Base-by-base conservation (phyloP, 805 yeast genomes). In the Yamadazyma scolyti region DNA sequence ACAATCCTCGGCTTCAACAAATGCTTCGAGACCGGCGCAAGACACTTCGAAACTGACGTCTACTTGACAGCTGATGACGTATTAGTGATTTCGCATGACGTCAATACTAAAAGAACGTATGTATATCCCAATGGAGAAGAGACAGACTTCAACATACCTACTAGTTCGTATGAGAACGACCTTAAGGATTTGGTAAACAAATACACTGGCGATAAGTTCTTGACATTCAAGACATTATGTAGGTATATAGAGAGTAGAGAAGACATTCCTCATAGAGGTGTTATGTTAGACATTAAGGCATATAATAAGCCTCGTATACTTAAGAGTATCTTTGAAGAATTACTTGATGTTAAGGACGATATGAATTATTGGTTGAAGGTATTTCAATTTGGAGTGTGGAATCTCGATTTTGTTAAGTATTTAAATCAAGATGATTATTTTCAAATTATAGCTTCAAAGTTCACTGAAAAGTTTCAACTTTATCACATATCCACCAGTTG, bases 301-400 rank as follows among this genome's bases (percentile, higher is more conserved):
- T 47, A 49, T n/a, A 65, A 65, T 36, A 65, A 65, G n/a, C 49
- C 65, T 12, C 52, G 44, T 26, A 29, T 65, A 1, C 33, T 58
- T 30, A 54, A 52, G 35, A 44, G 42, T 26, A 35, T 65, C 5
- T 37, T 65, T 16, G 30, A 49, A 22, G 66, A 61, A 26, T 37
- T 63, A 27, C 29, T 58, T 11, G 34, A 40, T 3, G 58, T 55
- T 9, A 42, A 51, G 11, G 31, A 42, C 17, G 63, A 64, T 29
- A 42, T 64, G 10, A 27, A 43, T 12, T 65, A 59, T 57, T 65
- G 71, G 72, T 52, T 46, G 18, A 52, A 55, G 16, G 52, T 56
- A 15, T 40, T 65, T 17, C 65, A 59, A 37, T 49, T 63, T 32
- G 72, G 71, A 4, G 42, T 65, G 14, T 65, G 72, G 72, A 58